Percentiles rank a stretch among this genome's conserved stretches.
Conservation (phyloP, 148 eudicot genomes). For the Diospyros kaki region DNA sequence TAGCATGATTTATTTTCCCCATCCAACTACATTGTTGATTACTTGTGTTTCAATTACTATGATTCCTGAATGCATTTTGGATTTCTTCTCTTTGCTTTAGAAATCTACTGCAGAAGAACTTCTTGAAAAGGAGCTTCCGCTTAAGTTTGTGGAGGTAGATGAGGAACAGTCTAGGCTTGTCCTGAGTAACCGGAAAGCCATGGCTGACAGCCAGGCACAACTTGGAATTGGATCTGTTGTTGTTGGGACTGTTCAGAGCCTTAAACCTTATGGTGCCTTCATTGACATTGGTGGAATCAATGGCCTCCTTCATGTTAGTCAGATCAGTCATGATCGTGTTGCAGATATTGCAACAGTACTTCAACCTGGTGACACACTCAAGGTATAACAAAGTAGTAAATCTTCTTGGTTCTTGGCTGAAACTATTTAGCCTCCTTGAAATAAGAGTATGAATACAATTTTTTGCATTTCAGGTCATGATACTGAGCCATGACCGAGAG, state of each 20-base stretch:
- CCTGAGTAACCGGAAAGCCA: constrained; percentile 90
- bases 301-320: constrained; percentile 98
- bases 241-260: constrained; percentile 83
- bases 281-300: constrained; percentile 97
- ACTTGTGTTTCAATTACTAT: neutral
- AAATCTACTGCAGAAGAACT: constrained; percentile 77
- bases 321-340: constrained; percentile 93
- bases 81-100: constrained; percentile 30
- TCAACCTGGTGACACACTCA: constrained; percentile 90
- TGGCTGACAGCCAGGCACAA: constrained; percentile 96
- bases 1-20: neutral
- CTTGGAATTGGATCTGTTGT: constrained; percentile 96
- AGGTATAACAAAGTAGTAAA: constrained; percentile 40
- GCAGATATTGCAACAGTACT: constrained; percentile 90
- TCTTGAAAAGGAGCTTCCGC: constrained; percentile 73
- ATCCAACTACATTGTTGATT: neutral
- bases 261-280: constrained; percentile 97
- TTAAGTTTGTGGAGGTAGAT: constrained; percentile 92
- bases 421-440: neutral
- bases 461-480: constrained; percentile 68
- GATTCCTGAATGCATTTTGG: neutral
- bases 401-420: neutral
- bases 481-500: constrained; percentile 94
- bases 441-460: neutral
- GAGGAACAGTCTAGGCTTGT: constrained; percentile 85